Conservation (phyloP, 345 rosid genomes). For the Sapria himalayana region DNA sequence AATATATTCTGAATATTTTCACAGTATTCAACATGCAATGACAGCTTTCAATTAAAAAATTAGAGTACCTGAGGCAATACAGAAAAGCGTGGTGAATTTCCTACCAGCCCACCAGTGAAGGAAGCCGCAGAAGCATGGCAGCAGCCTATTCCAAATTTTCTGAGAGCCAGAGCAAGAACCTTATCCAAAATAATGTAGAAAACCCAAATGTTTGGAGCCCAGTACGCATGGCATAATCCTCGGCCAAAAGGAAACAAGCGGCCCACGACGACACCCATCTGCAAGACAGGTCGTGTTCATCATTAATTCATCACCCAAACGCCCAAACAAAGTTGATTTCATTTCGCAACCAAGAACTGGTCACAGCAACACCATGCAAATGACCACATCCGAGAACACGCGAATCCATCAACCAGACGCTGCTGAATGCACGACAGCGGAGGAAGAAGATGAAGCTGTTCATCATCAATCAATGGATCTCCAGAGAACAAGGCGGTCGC, state of each 20-base stretch:
- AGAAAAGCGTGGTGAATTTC: slow-evolving; percentile 55
- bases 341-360: neutral
- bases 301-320: slow-evolving; percentile 7
- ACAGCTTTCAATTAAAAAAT: too few relatives aligned
- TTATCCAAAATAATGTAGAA: slow-evolving; percentile 73
- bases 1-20: too few relatives aligned
- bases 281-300: slow-evolving; percentile 16
- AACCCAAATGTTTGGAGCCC: slow-evolving; percentile 98
- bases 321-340: neutral
- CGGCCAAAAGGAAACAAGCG: slow-evolving; percentile 95
- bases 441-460: too few relatives aligned
- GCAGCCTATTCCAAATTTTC: slow-evolving; percentile 33
- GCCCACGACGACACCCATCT: slow-evolving; percentile 56
- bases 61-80: slow-evolving; percentile 62
- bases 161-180: slow-evolving; percentile 29
- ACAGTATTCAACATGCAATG: too few relatives aligned
- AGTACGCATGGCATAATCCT: slow-evolving; percentile 90
- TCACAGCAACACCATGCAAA: too few relatives aligned
- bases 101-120: slow-evolving; percentile 78
- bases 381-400: too few relatives aligned
- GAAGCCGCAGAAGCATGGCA: slow-evolving; percentile 46
- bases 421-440: too few relatives aligned
- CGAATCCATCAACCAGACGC: too few relatives aligned
- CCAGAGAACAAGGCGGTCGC: too few relatives aligned
- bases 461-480: too few relatives aligned